phyloP scores from a whole-genome alignment of 306 rosid species.

The Cicer chorassanicum region DNA sequence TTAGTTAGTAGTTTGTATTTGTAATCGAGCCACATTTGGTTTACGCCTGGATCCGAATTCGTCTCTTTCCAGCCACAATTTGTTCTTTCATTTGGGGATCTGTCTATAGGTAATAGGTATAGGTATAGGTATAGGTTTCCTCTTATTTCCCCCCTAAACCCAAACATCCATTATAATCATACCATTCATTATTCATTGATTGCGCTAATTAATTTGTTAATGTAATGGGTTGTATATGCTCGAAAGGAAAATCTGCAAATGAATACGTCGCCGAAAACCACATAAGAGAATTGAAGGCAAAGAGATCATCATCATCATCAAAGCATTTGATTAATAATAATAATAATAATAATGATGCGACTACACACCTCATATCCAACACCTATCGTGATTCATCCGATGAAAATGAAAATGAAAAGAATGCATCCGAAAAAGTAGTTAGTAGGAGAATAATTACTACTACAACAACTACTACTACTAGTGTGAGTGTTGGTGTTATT shows the following conservation, averaged over 20 bases:
- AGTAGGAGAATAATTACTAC: slow-evolving; percentile 33
- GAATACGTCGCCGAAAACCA: slow-evolving; percentile 51
- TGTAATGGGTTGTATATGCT: slow-evolving; percentile 81
- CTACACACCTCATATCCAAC: slow-evolving; percentile 51
- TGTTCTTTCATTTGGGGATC: too few species aligned
- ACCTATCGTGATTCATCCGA: slow-evolving; percentile 40
- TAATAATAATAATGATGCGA: slow-evolving; percentile 45
- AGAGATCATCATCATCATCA: slow-evolving; percentile 46
- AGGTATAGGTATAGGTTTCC: too few species aligned
- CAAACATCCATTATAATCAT: too few species aligned
- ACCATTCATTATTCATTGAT: neutral
- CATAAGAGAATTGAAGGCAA: slow-evolving; percentile 47
- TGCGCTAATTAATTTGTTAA: neutral
- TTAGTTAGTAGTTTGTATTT: too few species aligned
- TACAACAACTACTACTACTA: neutral
- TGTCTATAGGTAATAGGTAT: too few species aligned
- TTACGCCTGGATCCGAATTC: too few species aligned
- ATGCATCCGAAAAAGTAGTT: slow-evolving; percentile 34
- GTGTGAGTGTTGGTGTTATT: slow-evolving; percentile 51
- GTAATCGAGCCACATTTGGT: too few species aligned
- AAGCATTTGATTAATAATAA: slow-evolving; percentile 30
- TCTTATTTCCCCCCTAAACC: too few species aligned
- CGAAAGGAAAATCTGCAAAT: slow-evolving; percentile 50
- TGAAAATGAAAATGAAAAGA: slow-evolving; percentile 36
- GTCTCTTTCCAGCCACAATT: too few species aligned